Conservation (phyloP, 768 basidiomycete genomes). For the Lentinula lateritia region DNA sequence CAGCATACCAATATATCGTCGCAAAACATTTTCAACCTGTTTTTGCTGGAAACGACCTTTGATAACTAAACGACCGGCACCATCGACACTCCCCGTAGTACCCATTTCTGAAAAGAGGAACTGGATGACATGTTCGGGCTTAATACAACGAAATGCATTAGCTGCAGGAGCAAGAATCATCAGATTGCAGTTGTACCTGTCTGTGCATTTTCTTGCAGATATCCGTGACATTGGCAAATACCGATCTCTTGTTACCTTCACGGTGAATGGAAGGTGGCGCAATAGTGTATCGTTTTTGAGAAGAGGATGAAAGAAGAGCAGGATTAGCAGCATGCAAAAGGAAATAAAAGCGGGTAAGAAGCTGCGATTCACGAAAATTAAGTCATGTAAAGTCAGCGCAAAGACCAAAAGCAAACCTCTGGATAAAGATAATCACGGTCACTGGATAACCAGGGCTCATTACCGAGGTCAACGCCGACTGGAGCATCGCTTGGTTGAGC, state of each 20-base stretch:
- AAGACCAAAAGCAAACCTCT: conserved; percentile 52
- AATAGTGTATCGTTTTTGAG: conserved; percentile 94
- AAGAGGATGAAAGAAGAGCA: conserved; percentile 70
- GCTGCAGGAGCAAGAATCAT: not conserved
- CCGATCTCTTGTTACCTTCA: conserved; percentile 96
- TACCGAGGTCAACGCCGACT: conserved; percentile 64
- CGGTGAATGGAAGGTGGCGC: conserved; percentile 91
- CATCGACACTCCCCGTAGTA: conserved; percentile 94
- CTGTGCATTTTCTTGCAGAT: conserved; percentile 99
- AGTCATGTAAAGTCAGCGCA: not conserved
- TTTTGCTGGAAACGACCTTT: conserved; percentile 98
- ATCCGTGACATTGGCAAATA: conserved; percentile 94
- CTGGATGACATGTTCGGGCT: conserved; percentile 96
- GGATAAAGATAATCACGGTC: conserved; percentile 96
- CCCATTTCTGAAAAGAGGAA: conserved; percentile 98
- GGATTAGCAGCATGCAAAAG: conserved; percentile 94
- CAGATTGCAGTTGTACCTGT: conserved; percentile 30
- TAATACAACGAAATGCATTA: conserved; percentile 9
- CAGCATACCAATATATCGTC: conserved; percentile 88
- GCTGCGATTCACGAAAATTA: conserved; percentile 37
- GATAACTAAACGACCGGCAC: conserved; percentile 87
- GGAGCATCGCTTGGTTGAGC: conserved; percentile 48
- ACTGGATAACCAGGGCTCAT: conserved; percentile 84
- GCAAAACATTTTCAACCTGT: conserved; percentile 93
- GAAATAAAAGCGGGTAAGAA: conserved; percentile 88